Evolutionary conservation across 805 yeast genomes (phyloP).

Genomic region (Candida hispaniensis): DNA sequence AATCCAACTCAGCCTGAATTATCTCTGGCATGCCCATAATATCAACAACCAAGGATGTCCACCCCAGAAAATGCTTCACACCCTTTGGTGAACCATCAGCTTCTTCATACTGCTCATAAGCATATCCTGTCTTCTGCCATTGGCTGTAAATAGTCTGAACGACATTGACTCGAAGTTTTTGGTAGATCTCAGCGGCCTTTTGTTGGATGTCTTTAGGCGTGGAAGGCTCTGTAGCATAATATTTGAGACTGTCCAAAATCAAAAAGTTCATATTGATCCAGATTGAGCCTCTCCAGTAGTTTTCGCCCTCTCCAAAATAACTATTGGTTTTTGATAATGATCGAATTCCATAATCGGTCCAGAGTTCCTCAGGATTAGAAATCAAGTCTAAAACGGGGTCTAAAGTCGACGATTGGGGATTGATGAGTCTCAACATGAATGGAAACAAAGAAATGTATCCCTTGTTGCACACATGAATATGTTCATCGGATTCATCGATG

Average conservation of each 20-base stretch:
- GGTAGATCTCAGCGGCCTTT: conserved; percentile 43
- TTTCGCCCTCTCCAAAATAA: conserved; percentile 65
- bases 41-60: conserved; percentile 75
- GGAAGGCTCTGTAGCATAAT: conserved; percentile 37
- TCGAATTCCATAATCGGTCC: conserved; percentile 70
- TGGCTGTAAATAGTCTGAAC: conserved; percentile 57
- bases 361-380: conserved; percentile 59
- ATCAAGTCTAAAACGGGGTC: conserved; percentile 45
- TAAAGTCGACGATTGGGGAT: conserved; percentile 38
- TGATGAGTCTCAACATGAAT: conserved; percentile 58
- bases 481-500: conserved; percentile 60
- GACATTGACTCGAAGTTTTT: conserved; percentile 50
- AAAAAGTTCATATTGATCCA: conserved; percentile 91
- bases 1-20: conserved; percentile 17
- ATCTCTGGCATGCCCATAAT: conserved; percentile 75
- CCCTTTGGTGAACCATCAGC: conserved; percentile 64
- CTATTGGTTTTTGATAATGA: conserved; percentile 62
- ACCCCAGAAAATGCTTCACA: conserved; percentile 83
- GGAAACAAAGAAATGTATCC: conserved; percentile 88
- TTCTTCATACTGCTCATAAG: conserved; percentile 87
- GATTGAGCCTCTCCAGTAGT: conserved; percentile 92
- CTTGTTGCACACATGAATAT: conserved; percentile 63
- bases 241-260: conserved; percentile 54
- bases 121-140: conserved; percentile 67
- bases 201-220: conserved; percentile 28